Base-by-base conservation (phyloP, 1,139 yeast species). In the Saccharomyces hybrid region DNA sequence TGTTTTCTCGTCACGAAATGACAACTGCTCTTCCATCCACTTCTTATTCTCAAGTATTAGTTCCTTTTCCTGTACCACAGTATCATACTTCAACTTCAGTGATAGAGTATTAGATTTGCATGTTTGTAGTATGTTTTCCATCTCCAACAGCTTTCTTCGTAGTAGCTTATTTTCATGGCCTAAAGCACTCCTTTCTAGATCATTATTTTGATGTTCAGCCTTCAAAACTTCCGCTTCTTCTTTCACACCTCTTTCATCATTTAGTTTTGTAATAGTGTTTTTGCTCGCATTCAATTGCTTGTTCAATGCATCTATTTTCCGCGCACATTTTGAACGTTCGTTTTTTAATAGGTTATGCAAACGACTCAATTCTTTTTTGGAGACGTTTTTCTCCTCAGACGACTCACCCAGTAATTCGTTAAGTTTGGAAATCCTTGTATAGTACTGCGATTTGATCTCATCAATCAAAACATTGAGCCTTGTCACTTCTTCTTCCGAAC, bases 111-210 rank as follows among this genome's bases (percentile, higher is more conserved):
- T 66, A 0, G 78, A 66, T 19, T 68, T 66, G 11, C 69, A 58
- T n/a, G 67, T 65, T 52, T 77, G 77, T 3, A 68, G 60, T 31
- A 70, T 67, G 8, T 69, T 69, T 57, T 75, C 80, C 34, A 75
- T 60, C 9, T 75, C 77, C 41, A 75, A 68, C 7, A 74, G 58
- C 9, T 67, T 61, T 54, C 73, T 69, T 50, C 82, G 74, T 16
- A 74, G 63, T 7, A 69, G 70, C 31, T 82, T 78, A 58, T 79
- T 81, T 4, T 78, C 73, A 14, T 73, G 70, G 32, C 82, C 77
- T 38, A 83, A 67, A 27, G 71, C 69, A 47, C 77, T 78, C n/a
- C 14, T 32, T 32, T 2, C 14, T 13, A 6, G 14, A n/a, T 32
- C 38, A 32, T 32, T 3, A 32, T n/a, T 32, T 32, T 13, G 9